phyloP scores from a whole-genome alignment of 2,329 filamentous ascomycete genomes.

The Aspergillus candidus region DNA sequence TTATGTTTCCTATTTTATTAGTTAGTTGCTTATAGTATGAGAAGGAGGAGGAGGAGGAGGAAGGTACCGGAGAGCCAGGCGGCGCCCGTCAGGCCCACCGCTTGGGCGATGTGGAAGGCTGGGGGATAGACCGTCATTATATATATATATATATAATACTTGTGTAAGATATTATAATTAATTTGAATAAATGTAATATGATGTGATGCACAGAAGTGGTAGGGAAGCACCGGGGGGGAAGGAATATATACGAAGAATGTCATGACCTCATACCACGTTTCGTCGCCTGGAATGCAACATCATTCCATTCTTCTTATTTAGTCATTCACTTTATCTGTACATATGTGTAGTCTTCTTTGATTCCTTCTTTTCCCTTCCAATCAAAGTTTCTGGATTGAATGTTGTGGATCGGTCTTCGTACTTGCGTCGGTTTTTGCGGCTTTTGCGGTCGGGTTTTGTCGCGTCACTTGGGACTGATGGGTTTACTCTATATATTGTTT shows the following conservation, averaged over 20 bases:
- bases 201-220: too few species aligned
- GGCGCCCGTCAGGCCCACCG: conserved; percentile 23
- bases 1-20: conserved; percentile 21
- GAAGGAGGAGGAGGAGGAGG: neutral
- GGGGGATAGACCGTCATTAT: conserved; percentile 16
- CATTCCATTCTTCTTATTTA: conserved; percentile 1
- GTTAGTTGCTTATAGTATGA: neutral
- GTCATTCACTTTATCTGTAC: neutral
- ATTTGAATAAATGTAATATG: too few species aligned
- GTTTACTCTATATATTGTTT: too few species aligned
- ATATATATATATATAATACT: neutral
- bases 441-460: too few species aligned
- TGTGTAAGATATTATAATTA: too few species aligned
- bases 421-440: too few species aligned
- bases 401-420: too few species aligned
- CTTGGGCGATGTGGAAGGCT: conserved; percentile 22
- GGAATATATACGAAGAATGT: neutral
- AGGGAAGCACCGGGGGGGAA: too few species aligned
- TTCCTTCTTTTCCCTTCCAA: neutral
- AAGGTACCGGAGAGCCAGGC: conserved; percentile 26
- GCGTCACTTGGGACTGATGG: too few species aligned
- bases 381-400: too few species aligned
- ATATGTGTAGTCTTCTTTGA: conserved; percentile 18
- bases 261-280: conserved; percentile 5
- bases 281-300: neutral